A percentile compares a stretch with the other conserved stretches of the same genome.
phyloP scores from a whole-genome alignment of 176 grass and related monocot genomes.

The Cenchrus americanus region DNA sequence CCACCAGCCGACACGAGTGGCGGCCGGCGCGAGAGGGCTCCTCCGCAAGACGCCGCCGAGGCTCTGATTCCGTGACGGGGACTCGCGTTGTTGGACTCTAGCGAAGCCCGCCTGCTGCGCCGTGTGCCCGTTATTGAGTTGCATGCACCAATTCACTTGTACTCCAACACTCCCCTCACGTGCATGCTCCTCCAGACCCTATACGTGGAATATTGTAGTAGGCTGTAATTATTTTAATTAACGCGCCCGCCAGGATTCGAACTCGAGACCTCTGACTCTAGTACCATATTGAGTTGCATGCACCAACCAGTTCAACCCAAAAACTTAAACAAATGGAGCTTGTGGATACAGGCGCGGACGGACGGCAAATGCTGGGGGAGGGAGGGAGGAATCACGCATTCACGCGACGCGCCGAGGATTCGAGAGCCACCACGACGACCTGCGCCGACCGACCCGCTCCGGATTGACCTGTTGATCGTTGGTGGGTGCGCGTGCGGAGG shows the following conservation, averaged over 20 bases:
- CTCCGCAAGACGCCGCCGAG: conserved; percentile 8
- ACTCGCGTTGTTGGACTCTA: not conserved
- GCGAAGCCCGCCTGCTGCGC: not conserved
- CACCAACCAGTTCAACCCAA: too few relatives aligned
- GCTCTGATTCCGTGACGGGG: conserved; percentile 30
- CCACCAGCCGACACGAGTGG: conserved; percentile 14
- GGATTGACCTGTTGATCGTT: too few relatives aligned
- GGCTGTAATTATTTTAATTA: too few relatives aligned
- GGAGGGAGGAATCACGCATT: not conserved
- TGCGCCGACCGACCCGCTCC: not conserved
- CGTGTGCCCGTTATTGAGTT: not conserved
- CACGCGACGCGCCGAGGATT: not conserved
- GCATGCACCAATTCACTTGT: too few relatives aligned
- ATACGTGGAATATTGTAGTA: too few relatives aligned
- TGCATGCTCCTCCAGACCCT: too few relatives aligned
- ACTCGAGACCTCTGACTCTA: too few relatives aligned
- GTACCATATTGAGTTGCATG: too few relatives aligned
- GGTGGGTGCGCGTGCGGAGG: too few relatives aligned
- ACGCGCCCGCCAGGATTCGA: too few relatives aligned
- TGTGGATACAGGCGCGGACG: not conserved
- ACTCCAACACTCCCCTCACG: too few relatives aligned
- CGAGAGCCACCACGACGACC: not conserved
- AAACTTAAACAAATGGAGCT: too few relatives aligned
- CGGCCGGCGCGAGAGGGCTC: not conserved
- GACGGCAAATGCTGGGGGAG: not conserved